phyloP scores from a whole-genome alignment of 306 rosid genomes.

The Abrus pulchellus region DNA sequence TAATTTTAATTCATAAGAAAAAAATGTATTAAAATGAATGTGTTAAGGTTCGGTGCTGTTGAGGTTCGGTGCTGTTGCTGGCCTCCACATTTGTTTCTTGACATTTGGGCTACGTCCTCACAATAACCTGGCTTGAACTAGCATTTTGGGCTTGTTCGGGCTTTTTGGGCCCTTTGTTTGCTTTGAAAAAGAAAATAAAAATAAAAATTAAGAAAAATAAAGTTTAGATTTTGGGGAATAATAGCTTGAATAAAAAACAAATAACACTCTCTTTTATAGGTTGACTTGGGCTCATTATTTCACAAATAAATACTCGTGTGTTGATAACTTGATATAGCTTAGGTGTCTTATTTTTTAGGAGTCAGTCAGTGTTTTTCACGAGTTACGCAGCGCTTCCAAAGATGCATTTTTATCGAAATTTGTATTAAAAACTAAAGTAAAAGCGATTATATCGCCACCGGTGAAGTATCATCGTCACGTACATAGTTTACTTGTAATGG shows the following conservation, averaged over 20 bases:
- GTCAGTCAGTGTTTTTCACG: not conserved
- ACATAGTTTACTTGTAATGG: not conserved
- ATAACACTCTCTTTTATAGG: not conserved
- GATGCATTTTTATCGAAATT: not conserved
- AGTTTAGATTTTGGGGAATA: not conserved
- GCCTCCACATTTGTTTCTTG: no score
- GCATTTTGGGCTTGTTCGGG: no score
- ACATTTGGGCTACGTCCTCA: no score
- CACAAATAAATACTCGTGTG: not conserved
- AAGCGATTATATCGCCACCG: not conserved
- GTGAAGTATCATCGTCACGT: constrained; percentile 12
- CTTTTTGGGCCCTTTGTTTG: no score
- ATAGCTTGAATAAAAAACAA: not conserved
- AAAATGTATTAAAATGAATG: no score
- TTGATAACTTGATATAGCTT: not conserved
- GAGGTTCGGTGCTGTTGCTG: no score
- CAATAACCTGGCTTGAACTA: no score
- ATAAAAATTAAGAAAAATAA: not conserved
- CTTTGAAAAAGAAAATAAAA: not conserved
- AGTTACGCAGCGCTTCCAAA: not conserved
- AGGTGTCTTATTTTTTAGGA: not conserved
- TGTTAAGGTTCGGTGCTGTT: no score
- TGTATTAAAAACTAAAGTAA: not conserved
- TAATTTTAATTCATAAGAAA: no score
- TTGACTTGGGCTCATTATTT: not conserved